Base-by-base conservation (phyloP, 257 asterid genomes). In the Forsythia suspensa region DNA sequence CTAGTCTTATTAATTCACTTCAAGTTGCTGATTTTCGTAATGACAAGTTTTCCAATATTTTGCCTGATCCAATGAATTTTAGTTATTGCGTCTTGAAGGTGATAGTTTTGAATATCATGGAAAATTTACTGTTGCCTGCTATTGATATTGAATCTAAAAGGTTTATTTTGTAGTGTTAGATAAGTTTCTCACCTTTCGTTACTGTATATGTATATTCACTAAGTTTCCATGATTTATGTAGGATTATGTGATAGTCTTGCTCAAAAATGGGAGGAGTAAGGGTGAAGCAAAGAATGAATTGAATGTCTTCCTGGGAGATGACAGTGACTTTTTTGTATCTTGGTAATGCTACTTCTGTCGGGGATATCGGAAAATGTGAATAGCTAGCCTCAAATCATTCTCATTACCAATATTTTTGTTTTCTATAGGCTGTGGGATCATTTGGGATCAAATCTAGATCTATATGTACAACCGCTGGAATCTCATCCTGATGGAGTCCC, bases 221-320 rank as follows among this genome's bases (percentile, higher is more conserved):
- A 77, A 77, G n/a, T 66, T 55, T 61, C 67, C 77, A 63, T 78
- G 72, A 75, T 82, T 72, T 80, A 79, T 86, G 87, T 89, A 96
- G 99, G 99, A 96, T 79, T 96, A 96, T 79, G 95, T 96, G 74
- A 90, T 91, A 72, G 99, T 96, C 76, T 88, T 96, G 95, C 92
- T 96, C 1, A 94, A 89, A 85, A 96, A 96, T 88, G 98, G 99
- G 59, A 91, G 99, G 89, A 88, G 90, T 73, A 96, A 91, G 88
- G 99, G 81, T 80, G 99, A 94, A 88, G 98, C 99, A 15, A 92
- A 87, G 89, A 88, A 78, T 79, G 99, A 96, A 84, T 83, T 96
- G 88, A 83, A 94, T 82, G 99, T 96, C 74, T 96, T 96, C 83
- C 77, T 96, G 85, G 99, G 93, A 82, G 98, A 94, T 79, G 97